These are phyloP conservation scores for Oenanthe javanica DNA, from an alignment of 140 eudicot species.

Conservation along the genomic window DNA sequence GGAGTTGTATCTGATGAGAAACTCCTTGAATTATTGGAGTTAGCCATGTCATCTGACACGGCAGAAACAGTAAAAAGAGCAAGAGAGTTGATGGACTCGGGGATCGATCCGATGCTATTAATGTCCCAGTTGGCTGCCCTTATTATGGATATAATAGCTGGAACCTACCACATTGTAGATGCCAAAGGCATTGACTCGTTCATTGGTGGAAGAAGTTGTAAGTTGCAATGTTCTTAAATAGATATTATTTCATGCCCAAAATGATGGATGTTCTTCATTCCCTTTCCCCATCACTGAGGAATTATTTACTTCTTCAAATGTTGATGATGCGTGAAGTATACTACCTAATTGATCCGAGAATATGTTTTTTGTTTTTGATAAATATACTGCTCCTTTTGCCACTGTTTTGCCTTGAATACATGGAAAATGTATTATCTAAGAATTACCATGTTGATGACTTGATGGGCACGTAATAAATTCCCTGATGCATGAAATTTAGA, in stretches of 20 bases:
- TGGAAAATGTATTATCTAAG: neutral
- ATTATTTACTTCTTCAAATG: neutral
- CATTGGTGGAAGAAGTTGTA: constrained; percentile 75
- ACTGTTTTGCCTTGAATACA: neutral
- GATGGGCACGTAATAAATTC: neutral
- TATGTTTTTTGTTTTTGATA: neutral
- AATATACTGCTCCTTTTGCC: neutral
- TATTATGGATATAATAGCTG: constrained; percentile 87
- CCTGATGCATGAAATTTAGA: neutral
- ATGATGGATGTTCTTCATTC: neutral
- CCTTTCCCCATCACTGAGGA: neutral
- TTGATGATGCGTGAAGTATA: neutral
- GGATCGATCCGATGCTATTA: constrained; percentile 78
- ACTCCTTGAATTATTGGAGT: constrained; percentile 70
- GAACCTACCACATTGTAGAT: constrained; percentile 63
- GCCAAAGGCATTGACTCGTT: constrained; percentile 39
- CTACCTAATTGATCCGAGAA: neutral
- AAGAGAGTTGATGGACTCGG: constrained; percentile 78
- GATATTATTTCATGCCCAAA: neutral
- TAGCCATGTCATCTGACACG: constrained; percentile 85
- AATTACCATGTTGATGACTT: neutral
- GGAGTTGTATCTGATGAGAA: constrained; percentile 93
- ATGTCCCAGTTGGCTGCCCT: constrained; percentile 82
- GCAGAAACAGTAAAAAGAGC: constrained; percentile 88
- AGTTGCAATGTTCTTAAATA: constrained; percentile 23